These are phyloP conservation scores for Penicillium aurantiogriseum DNA, from an alignment of 2,329 filamentous ascomycete genomes.

Conservation along the genomic window DNA sequence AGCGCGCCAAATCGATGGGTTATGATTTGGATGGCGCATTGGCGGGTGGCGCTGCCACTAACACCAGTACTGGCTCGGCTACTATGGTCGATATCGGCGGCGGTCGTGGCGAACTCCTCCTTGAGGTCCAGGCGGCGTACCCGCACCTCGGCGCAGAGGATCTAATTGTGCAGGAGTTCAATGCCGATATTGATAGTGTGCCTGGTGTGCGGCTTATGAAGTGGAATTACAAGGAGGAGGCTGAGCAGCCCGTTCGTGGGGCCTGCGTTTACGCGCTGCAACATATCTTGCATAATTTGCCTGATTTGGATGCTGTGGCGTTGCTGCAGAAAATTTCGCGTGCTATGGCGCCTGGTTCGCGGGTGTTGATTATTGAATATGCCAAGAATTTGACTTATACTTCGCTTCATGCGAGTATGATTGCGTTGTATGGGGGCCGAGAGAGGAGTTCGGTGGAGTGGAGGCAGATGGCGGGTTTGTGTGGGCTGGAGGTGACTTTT, in stretches of 20 bases:
- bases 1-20: conserved; percentile 29
- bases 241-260: conserved; percentile 34
- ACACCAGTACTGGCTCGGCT: conserved; percentile 13
- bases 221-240: conserved; percentile 39
- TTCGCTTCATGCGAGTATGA: conserved; percentile 39
- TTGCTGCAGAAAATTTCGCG: conserved; percentile 37
- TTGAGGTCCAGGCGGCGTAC: conserved; percentile 37
- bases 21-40: conserved; percentile 34
- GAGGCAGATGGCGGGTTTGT: conserved; percentile 34
- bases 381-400: conserved; percentile 38
- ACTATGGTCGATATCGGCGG: conserved; percentile 41
- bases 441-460: conserved; percentile 37
- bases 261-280: conserved; percentile 37
- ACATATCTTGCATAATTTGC: conserved; percentile 40
- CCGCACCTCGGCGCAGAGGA: conserved; percentile 28
- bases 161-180: conserved; percentile 40
- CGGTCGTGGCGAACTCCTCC: conserved; percentile 37
- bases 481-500: conserved; percentile 36
- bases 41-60: neutral
- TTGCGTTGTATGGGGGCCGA: conserved; percentile 36
- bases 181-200: conserved; percentile 29
- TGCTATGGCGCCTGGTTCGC: conserved; percentile 36
- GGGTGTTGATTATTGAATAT: conserved; percentile 39
- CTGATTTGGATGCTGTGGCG: conserved; percentile 37
- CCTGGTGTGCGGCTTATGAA: conserved; percentile 31